These are phyloP conservation scores for Paecilomyces fulvus DNA, from an alignment of 2,329 filamentous ascomycete genomes.

Conservation along the genomic window DNA sequence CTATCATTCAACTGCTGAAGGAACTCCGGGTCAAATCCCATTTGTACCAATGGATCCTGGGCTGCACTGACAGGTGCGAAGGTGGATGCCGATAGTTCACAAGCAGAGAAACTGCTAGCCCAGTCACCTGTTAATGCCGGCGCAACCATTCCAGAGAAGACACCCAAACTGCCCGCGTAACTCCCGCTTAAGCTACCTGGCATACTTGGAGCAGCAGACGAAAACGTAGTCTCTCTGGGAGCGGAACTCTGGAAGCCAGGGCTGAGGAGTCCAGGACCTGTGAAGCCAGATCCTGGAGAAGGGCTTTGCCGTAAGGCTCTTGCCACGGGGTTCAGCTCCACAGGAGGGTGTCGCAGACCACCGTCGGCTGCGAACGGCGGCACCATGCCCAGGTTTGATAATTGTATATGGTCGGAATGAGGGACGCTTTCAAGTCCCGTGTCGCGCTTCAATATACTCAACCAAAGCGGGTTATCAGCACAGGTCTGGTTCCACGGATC, in stretches of 20 bases:
- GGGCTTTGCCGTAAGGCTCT: slow-evolving; percentile 14
- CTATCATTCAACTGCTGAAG: slow-evolving; percentile 27
- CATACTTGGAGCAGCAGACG: slow-evolving; percentile 26
- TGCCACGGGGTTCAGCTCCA: slow-evolving; percentile 24
- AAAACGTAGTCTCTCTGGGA: slow-evolving; percentile 21
- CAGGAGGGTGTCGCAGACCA: slow-evolving; percentile 23
- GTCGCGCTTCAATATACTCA: slow-evolving; percentile 37
- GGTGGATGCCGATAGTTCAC: slow-evolving; percentile 17
- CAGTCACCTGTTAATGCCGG: slow-evolving; percentile 25
- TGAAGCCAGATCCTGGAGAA: slow-evolving; percentile 8
- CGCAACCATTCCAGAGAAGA: slow-evolving; percentile 15
- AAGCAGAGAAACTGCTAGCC: slow-evolving; percentile 23
- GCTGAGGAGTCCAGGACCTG: slow-evolving; percentile 18
- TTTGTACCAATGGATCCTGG: slow-evolving; percentile 26
- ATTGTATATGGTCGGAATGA: slow-evolving; percentile 24
- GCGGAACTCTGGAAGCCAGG: slow-evolving; percentile 26
- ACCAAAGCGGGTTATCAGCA: slow-evolving; percentile 39
- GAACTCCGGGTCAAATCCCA: slow-evolving; percentile 32
- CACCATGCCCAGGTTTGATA: slow-evolving; percentile 33
- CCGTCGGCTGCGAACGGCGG: slow-evolving; percentile 34
- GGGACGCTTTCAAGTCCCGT: slow-evolving; percentile 27
- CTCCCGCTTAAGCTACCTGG: slow-evolving; percentile 27
- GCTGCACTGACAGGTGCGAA: slow-evolving; percentile 22
- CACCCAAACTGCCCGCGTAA: slow-evolving; percentile 26
- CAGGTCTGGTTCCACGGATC: slow-evolving; percentile 37